Percentiles rank a stretch among this genome's conserved stretches.
phyloP scores from a whole-genome alignment of 352 stramenopile species.

The Phytopythium cucurbitacearum region DNA sequence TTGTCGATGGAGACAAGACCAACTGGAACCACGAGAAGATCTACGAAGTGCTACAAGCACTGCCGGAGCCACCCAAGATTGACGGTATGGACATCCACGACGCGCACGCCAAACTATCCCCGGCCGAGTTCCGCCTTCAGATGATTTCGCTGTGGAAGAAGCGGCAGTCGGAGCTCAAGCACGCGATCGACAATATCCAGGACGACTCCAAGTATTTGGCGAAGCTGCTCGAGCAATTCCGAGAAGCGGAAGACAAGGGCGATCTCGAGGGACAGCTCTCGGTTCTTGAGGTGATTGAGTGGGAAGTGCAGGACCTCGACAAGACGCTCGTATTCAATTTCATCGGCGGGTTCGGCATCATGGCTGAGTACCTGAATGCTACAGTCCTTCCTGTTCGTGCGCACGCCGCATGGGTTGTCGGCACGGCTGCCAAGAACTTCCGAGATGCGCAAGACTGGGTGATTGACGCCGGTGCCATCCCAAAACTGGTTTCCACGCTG shows the following conservation, averaged over 20 bases:
- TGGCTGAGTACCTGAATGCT: conserved; percentile 68
- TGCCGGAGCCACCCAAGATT: conserved; percentile 68
- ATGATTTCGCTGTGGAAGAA: conserved; percentile 82
- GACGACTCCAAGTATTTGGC: conserved; percentile 77
- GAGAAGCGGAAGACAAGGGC: conserved; percentile 45
- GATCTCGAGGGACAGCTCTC: conserved; percentile 44
- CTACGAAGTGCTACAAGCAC: conserved; percentile 70
- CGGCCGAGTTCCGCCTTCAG: conserved; percentile 63
- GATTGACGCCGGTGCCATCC: conserved; percentile 68
- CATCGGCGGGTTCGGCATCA: conserved; percentile 73
- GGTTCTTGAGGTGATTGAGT: conserved; percentile 71
- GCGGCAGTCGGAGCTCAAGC: conserved; percentile 75
- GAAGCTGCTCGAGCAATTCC: conserved; percentile 68
- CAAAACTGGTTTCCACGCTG: conserved; percentile 59
- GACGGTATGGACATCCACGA: conserved; percentile 79
- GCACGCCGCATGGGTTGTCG: conserved; percentile 63
- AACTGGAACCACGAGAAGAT: conserved; percentile 88
- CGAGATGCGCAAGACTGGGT: conserved; percentile 78
- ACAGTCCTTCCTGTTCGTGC: conserved; percentile 59
- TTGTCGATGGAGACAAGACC: conserved; percentile 30
- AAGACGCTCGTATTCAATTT: conserved; percentile 87
- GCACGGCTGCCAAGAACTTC: conserved; percentile 81
- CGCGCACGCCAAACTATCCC: conserved; percentile 58
- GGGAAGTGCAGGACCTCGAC: conserved; percentile 85
- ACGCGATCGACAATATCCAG: conserved; percentile 72